Percentiles rank a stretch among this genome's conserved stretches.
phyloP scores from a whole-genome alignment of 2,329 filamentous ascomycete genomes.

The Sarocladium kiliense region DNA sequence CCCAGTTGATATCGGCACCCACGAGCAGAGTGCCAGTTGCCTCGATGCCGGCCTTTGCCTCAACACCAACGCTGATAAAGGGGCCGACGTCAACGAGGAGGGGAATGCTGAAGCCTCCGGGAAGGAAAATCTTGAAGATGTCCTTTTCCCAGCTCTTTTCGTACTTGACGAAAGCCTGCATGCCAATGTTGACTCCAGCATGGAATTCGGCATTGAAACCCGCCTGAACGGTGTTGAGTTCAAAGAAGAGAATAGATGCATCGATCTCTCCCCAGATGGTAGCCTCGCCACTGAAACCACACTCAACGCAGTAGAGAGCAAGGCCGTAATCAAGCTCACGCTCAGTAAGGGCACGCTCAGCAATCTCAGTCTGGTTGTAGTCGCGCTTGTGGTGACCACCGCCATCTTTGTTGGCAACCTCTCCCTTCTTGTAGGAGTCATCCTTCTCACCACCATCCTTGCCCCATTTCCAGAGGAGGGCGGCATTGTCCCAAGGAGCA shows the following conservation, averaged over 20 bases:
- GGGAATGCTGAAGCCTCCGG: background rate
- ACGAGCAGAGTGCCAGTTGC: background rate
- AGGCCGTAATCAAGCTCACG: background rate
- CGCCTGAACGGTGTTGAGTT: background rate
- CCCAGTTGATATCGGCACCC: background rate
- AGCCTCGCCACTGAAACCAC: background rate
- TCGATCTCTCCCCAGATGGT: conserved; percentile 8
- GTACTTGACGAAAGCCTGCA: conserved; percentile 6
- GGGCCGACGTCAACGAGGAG: background rate
- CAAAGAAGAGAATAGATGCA: background rate
- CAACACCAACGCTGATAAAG: background rate
- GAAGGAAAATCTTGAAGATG: background rate
- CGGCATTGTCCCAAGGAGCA: background rate
- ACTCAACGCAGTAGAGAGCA: background rate
- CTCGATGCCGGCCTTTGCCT: conserved; percentile 2
- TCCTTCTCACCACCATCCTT: background rate
- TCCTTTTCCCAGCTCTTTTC: conserved; percentile 9
- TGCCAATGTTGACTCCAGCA: conserved; percentile 10
- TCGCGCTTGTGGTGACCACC: too few relatives aligned
- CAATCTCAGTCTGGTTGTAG: background rate
- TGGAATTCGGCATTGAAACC: conserved; percentile 10
- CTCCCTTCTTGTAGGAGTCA: background rate
- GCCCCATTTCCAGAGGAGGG: background rate
- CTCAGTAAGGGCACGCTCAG: background rate
- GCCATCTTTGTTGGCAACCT: background rate